Base-by-base conservation (phyloP, 106 monocot species). In the Iris macrosiphon region DNA sequence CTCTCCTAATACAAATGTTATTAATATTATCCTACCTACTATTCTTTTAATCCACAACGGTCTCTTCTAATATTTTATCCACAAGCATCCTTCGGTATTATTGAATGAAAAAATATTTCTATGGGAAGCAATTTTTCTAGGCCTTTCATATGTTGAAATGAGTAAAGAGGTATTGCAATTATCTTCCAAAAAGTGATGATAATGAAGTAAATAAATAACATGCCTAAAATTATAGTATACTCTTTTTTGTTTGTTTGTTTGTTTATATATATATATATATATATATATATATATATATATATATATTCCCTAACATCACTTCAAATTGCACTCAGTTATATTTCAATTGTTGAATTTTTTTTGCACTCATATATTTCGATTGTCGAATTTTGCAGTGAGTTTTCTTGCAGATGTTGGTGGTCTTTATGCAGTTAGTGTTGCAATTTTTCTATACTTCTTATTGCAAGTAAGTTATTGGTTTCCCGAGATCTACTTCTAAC, bases 321-420 rank as follows among this genome's bases (percentile, higher is more conserved):
- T 0, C 1, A n/a, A 32, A 25, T n/a, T 58, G 38, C 13, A 41
- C 19, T 40, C 41, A 53, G 8, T 32, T 53, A 32, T 32, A 29
- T 33, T 3, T 1, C 38, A 6, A 32, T 15, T 34, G 21, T 60
- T 19, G 17, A 37, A 11, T 25, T 26, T 24, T 30, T 28, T 31
- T 17, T 48, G 48, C 15, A 10, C 26, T 7, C 12, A 48, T 11
- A 40, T 66, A 19, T 34, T 5, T 21, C 5, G 2, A 16, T 64
- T 7, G 39, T 29, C 7, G 38, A 44, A 62, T 4, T 16, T 19
- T 81, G 84, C 88, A 95, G 94, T 95, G 64, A 63, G 81, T 56
- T 68, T 89, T 30, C 75, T 95, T 64, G 94, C 94, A 7, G 74
- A 79, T 64, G 52, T 81, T 70, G 94, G 94, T 54, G 94, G 94